Evolutionary conservation across 2,329 filamentous ascomycete species (phyloP), one percentile per base, ranked within the genome.

Genomic region (Xylaria sp.): DNA sequence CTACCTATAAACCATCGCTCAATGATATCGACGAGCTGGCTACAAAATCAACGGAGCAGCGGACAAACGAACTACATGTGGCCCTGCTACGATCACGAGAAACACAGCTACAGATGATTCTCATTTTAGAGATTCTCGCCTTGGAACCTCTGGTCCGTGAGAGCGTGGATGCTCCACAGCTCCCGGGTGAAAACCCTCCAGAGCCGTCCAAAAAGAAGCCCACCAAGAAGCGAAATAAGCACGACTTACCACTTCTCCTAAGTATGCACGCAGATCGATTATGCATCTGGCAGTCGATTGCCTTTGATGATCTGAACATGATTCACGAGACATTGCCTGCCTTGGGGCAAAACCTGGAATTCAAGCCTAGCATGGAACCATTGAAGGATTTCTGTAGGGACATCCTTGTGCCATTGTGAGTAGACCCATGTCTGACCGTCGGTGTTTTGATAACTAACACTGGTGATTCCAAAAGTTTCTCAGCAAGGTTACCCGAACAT

Each of bases 201-300:
- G 73, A 74, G 44, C 62, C 68, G 8, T 70, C 69, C 39, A 73
- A 74, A 47, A 73, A 75, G 42, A 61, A 63, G 9, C 65, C 58
- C 1, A 67, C 72, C 18, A 87, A 83, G 72, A 89, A 87, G 66
- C 74, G 79, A 42, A 83, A 75, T 71, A 83, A 83, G 58, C 83
- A 88, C 64, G 85, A 91, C 66, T 75, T 90, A 5, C 80, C 81
- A 1, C 75, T 85, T 6, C 78, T 90, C 18, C 77, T 92, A 3
- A 90, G 93, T 68, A 78, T 91, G 0, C 83, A 92, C 55, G 83
- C 90, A 6, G 90, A 94, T 72, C 85, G 88, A 52, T 76, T 94
- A 23, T 91, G 88, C 67, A 94, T 94, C 61, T 93, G 90, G 90
- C 88, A 92, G 69, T 91, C 89, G 2, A 86, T 90, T 6, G 84